Percentiles rank a stretch among this genome's conserved stretches.
These are phyloP conservation scores for Sinapis alba DNA, from an alignment of 441 rosid species.

Conservation along the genomic window DNA sequence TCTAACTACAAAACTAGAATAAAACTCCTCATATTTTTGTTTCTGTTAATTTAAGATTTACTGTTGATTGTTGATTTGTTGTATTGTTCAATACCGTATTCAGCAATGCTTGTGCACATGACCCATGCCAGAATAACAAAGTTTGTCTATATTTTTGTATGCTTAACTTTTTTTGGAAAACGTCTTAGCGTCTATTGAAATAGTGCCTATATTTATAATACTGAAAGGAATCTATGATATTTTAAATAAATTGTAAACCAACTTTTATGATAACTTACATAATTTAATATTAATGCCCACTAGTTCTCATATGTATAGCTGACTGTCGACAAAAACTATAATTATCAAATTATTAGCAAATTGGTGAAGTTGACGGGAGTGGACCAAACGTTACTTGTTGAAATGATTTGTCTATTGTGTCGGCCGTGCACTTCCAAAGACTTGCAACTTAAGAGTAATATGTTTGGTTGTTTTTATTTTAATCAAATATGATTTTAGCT, in stretches of 20 bases:
- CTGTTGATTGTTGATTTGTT: not conserved
- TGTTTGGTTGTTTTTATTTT: not conserved
- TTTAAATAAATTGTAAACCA: not conserved
- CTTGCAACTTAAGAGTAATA: slow-evolving; percentile 13
- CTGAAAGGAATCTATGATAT: not conserved
- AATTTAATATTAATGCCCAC: not conserved
- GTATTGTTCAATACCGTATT: not conserved
- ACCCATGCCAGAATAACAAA: not conserved
- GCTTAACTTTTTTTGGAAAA: not conserved
- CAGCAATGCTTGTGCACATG: not conserved
- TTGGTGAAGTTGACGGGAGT: slow-evolving; percentile 38
- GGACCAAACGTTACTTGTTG: slow-evolving; percentile 19
- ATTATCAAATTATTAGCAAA: not conserved
- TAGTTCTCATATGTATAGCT: not conserved
- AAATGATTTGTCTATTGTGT: slow-evolving; percentile 28
- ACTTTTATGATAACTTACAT: not conserved
- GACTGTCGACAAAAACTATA: not conserved
- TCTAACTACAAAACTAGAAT: not conserved
- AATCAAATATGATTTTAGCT: not conserved
- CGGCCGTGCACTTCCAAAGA: slow-evolving; percentile 41
- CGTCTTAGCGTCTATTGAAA: not conserved
- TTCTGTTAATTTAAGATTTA: not conserved
- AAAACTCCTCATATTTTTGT: not conserved
- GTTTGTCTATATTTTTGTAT: not conserved
- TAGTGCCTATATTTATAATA: not conserved